These are phyloP conservation scores for Eimeria sp. DNA, from an alignment of 169 alveolate species.

Conservation along the genomic window DNA sequence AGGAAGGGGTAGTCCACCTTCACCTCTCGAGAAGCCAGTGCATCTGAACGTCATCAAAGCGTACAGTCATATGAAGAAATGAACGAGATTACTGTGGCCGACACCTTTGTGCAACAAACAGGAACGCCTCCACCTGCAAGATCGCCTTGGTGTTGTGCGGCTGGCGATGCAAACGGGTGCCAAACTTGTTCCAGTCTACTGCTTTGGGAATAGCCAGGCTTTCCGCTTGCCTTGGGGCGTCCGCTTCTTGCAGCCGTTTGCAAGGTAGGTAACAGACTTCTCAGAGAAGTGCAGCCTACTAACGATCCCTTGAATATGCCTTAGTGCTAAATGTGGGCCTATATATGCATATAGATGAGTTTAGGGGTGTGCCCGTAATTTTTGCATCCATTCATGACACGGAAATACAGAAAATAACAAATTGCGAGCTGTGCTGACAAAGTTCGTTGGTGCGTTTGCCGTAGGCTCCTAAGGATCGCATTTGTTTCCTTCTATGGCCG, in stretches of 20 bases:
- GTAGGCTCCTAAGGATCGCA: slow-evolving; percentile 78
- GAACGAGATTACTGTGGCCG: background rate
- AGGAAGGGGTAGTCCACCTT: background rate
- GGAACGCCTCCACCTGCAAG: slow-evolving; percentile 80
- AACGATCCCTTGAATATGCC: background rate
- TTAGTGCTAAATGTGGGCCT: background rate
- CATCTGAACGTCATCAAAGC: background rate
- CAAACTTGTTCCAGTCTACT: slow-evolving; percentile 70
- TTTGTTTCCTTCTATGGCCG: slow-evolving; percentile 79
- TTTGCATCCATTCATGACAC: background rate
- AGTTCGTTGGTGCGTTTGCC: background rate
- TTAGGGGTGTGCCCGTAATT: background rate
- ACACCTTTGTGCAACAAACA: background rate
- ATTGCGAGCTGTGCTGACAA: background rate
- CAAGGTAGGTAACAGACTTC: slow-evolving; percentile 40
- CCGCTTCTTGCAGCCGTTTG: slow-evolving; percentile 75
- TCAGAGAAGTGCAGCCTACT: background rate
- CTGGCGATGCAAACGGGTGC: slow-evolving; percentile 83
- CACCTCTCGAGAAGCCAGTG: background rate
- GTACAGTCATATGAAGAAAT: background rate
- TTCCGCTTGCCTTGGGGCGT: slow-evolving; percentile 70
- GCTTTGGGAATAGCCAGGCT: slow-evolving; percentile 80
- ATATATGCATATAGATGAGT: background rate
- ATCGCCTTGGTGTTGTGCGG: slow-evolving; percentile 77
- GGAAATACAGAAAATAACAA: background rate